phyloP scores from a whole-genome alignment of 2,329 filamentous ascomycete species.

The Botrytis galanthina region DNA sequence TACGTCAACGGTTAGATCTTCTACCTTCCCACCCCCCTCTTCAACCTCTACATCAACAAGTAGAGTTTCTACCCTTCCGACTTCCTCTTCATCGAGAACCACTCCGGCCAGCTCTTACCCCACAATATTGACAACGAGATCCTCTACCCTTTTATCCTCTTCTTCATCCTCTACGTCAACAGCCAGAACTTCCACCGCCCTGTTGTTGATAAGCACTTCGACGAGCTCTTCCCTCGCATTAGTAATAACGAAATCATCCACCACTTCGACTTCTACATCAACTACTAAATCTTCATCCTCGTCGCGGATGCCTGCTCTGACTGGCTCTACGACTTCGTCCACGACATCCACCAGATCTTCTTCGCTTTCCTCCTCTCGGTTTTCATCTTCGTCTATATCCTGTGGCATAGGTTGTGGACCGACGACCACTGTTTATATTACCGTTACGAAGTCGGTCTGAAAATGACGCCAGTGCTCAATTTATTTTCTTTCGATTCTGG shows the following conservation, averaged over 20 bases:
- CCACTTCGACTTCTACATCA: too few relatives aligned
- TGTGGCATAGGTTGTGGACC: not conserved
- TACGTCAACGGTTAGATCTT: not conserved
- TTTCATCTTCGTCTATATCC: not conserved
- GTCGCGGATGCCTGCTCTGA: not conserved
- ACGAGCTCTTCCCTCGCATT: not conserved
- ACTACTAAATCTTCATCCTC: not conserved
- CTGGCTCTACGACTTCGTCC: not conserved
- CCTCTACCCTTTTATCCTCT: not conserved
- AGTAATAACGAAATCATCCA: not conserved
- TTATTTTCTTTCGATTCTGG: not conserved
- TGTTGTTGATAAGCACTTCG: not conserved
- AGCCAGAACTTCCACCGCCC: not conserved
- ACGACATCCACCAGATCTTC: not conserved
- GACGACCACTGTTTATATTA: constrained; percentile 13
- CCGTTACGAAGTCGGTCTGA: not conserved
- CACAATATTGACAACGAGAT: not conserved
- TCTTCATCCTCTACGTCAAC: not conserved
- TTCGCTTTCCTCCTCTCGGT: not conserved
- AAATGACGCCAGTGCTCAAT: not conserved
- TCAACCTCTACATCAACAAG: not conserved
- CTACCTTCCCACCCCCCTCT: not conserved
- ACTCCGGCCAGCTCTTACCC: not conserved
- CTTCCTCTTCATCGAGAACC: not conserved
- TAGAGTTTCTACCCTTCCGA: not conserved